Base-by-base conservation (phyloP, 768 basidiomycete species). In the Macrolepiota dolichaula region DNA sequence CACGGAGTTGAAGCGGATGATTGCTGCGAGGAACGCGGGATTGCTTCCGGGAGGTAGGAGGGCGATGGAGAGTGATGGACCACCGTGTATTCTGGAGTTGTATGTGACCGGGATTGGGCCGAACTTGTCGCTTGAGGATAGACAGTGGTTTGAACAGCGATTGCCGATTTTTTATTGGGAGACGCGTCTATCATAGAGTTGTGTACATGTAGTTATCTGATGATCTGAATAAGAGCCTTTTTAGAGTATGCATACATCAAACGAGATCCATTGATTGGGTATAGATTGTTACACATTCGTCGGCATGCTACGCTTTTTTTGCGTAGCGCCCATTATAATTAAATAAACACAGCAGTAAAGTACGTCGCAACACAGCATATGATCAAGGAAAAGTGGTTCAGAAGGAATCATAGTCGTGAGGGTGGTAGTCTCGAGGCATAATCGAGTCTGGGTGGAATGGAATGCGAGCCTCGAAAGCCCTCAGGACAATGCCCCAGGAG, bases 41-140 rank as follows among this genome's bases (percentile, higher is more conserved):
- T 50, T 65, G 42, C 55, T 53, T 24, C 32, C 57, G 24, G n/a
- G 9, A 2, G 40, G 55, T 40, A 53, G 64, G 7, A 12, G 17
- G 40, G 64, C 55, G n/a, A 61, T 49, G 49, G 32, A 59, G 35
- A 55, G 54, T 17, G 50, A 62, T 35, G 53, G 47, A 9, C 38
- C 62, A 53, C 27, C 51, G 32, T 55, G 62, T 46, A 62, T 65
- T 36, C 35, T 47, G 40, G 61, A 65, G 27, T 37, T 65, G n/a
- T 65, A 59, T 62, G 64, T 65, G 12, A 62, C 53, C 22, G 64
- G 64, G 25, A 60, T 50, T 32, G 62, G 64, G 1, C 64, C 64
- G 3, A 44, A 62, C 15, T 46, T 65, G 36, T 36, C 29, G 12
- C n/a, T 4, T 40, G 61, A 53, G 36, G 64, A 65, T 50, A 62